Conservation (phyloP, 2,329 filamentous ascomycete species). For the Berkeleyomyces basicola region DNA sequence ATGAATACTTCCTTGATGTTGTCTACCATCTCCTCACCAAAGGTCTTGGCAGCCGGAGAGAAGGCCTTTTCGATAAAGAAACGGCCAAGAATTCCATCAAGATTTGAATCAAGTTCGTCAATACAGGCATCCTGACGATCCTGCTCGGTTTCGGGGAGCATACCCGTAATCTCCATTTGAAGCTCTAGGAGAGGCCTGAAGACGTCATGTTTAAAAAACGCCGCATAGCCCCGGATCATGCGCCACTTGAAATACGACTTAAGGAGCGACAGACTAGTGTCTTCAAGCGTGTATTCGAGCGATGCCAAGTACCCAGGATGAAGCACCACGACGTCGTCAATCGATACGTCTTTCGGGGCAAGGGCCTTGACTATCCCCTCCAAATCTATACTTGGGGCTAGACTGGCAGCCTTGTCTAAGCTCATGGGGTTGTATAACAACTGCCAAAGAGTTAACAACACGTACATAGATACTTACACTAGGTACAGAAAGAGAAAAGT, state of each 20-base stretch:
- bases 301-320: conserved; percentile 44
- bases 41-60: conserved; percentile 45
- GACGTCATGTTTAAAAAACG: conserved; percentile 40
- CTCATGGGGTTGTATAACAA: conserved; percentile 51
- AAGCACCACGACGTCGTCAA: conserved; percentile 38
- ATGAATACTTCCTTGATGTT: conserved; percentile 53
- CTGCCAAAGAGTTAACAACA: conserved; percentile 16
- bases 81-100: conserved; percentile 53
- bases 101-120: conserved; percentile 34
- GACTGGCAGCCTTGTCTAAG: conserved; percentile 34
- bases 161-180: conserved; percentile 42
- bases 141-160: conserved; percentile 41
- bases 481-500: not conserved
- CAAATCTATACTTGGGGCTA: conserved; percentile 41
- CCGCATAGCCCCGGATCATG: conserved; percentile 34
- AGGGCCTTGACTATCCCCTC: conserved; percentile 33
- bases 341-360: conserved; percentile 17
- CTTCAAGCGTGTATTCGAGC: conserved; percentile 36
- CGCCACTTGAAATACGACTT: conserved; percentile 51
- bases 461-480: not conserved
- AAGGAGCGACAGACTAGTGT: conserved; percentile 37
- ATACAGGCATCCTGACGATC: conserved; percentile 55
- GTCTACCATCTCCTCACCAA: conserved; percentile 52
- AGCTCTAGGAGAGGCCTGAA: conserved; percentile 44
- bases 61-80: conserved; percentile 57